Evolutionary conservation across 805 yeast genomes (phyloP).

Genomic region (Torulaspora maleeae): DNA sequence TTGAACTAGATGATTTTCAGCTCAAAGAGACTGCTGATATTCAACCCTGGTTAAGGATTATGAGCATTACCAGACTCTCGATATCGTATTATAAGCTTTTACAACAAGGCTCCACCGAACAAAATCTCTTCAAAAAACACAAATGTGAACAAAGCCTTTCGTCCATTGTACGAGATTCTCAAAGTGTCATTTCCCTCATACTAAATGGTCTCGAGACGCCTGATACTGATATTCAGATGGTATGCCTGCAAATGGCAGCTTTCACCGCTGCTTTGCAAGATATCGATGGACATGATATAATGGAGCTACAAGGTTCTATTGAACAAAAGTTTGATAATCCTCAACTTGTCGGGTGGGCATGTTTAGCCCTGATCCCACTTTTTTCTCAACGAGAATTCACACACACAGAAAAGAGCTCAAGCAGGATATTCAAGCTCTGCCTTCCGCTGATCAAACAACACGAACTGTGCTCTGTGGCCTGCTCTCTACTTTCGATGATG

Average conservation of each 20-base stretch:
- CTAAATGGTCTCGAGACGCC: constrained; percentile 14
- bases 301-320: constrained; percentile 11
- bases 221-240: constrained; percentile 6
- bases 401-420: constrained; percentile 14
- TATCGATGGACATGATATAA: neutral
- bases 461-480: constrained; percentile 23
- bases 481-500: constrained; percentile 20
- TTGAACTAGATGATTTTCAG: constrained; percentile 18
- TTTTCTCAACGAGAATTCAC: constrained; percentile 13
- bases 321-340: constrained; percentile 18
- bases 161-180: constrained; percentile 15
- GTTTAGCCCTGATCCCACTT: constrained; percentile 24
- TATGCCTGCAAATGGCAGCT: constrained; percentile 23
- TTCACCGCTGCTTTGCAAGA: constrained; percentile 13
- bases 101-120: neutral
- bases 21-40: constrained; percentile 9
- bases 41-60: constrained; percentile 21
- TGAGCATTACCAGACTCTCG: constrained; percentile 18
- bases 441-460: constrained; percentile 35
- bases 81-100: constrained; percentile 13
- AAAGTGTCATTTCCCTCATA: constrained; percentile 18
- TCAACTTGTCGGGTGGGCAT: constrained; percentile 19
- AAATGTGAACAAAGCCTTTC: constrained; percentile 13
- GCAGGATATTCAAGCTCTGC: constrained; percentile 30
- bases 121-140: constrained; percentile 21